These are phyloP conservation scores for Avena atlantica DNA, from an alignment of 176 grass and related monocot species.

Conservation along the genomic window DNA sequence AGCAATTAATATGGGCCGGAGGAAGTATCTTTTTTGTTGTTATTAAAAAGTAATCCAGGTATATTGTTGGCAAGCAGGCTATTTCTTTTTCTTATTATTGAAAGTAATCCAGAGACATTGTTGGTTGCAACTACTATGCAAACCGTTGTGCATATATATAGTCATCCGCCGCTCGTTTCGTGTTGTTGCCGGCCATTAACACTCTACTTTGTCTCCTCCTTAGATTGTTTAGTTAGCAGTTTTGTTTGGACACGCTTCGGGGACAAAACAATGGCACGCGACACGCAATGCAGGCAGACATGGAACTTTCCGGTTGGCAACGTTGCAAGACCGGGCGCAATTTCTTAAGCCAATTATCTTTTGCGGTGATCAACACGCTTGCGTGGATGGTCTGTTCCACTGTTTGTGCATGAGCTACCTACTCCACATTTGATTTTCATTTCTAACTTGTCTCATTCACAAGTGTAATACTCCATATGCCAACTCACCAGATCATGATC, in stretches of 20 bases:
- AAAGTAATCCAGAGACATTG: background rate
- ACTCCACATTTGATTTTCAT: slow-evolving; percentile 19
- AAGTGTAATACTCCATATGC: no score
- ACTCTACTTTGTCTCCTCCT: background rate
- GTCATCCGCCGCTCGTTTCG: background rate
- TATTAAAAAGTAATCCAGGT: no score
- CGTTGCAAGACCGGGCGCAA: slow-evolving; percentile 3
- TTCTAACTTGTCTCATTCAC: background rate
- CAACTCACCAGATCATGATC: background rate
- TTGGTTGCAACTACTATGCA: slow-evolving; percentile 22
- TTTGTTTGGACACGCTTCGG: background rate
- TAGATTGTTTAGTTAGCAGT: background rate
- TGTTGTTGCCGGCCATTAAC: slow-evolving; percentile 25
- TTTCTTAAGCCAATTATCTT: slow-evolving; percentile 1
- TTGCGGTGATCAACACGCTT: background rate
- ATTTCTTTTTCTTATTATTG: background rate
- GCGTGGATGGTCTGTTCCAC: slow-evolving; percentile 46
- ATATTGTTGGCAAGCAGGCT: no score
- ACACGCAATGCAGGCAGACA: slow-evolving; percentile 12
- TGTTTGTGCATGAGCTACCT: slow-evolving; percentile 24
- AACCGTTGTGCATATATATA: background rate
- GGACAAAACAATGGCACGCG: background rate
- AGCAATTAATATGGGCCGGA: no score
- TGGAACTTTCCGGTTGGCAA: slow-evolving; percentile 35
- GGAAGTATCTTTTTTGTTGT: no score